A percentile compares a stretch with the other conserved stretches of the same genome.
phyloP scores from a whole-genome alignment of 2,329 filamentous ascomycete genomes.

The Sclerotinia spermophila region DNA sequence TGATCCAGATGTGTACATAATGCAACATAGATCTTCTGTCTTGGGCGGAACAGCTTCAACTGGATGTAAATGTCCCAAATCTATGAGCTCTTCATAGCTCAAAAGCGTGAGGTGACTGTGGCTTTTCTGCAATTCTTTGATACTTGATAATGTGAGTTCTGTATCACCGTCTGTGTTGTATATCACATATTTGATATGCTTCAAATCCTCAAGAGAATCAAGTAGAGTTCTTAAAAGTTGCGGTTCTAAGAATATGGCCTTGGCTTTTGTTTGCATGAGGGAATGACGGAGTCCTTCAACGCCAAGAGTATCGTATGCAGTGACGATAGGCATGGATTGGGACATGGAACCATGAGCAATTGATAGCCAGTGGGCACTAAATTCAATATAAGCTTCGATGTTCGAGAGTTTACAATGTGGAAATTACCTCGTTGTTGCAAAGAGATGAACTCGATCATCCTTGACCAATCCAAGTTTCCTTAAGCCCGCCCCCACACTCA shows the following conservation, averaged over 20 bases:
- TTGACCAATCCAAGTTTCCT: conserved; percentile 68
- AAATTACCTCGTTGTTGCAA: conserved; percentile 58
- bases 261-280: conserved; percentile 73
- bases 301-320: conserved; percentile 90
- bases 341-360: conserved; percentile 75
- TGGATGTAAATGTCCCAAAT: conserved; percentile 56
- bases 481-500: conserved; percentile 66
- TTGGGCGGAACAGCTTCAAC: conserved; percentile 68
- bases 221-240: conserved; percentile 63
- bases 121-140: conserved; percentile 52
- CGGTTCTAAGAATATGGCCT: conserved; percentile 83
- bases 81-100: conserved; percentile 52
- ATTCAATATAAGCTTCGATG: background rate
- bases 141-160: conserved; percentile 41
- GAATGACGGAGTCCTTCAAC: conserved; percentile 82
- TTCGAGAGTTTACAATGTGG: no score
- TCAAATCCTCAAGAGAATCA: conserved; percentile 53
- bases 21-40: conserved; percentile 75
- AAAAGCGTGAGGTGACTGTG: conserved; percentile 52
- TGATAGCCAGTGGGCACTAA: conserved; percentile 67
- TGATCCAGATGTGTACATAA: conserved; percentile 84
- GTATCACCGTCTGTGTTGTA: conserved; percentile 58
- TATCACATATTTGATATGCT: conserved; percentile 56
- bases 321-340: conserved; percentile 88
- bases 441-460: conserved; percentile 72